phyloP scores from a whole-genome alignment of 805 yeast genomes.

The Spencermartinsiella europaea region DNA sequence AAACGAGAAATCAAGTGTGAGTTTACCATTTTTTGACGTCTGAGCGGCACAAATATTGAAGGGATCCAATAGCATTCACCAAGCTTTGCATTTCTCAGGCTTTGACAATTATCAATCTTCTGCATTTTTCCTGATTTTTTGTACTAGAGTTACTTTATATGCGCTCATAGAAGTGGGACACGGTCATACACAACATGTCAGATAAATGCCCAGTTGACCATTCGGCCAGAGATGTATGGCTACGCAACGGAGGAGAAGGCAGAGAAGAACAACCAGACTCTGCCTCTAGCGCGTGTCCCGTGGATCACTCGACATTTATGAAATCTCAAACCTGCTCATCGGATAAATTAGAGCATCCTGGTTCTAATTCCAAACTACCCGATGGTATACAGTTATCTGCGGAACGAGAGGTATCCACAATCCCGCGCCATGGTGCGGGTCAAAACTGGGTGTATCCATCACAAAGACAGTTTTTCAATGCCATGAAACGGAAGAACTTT shows the following conservation, averaged over 20 bases:
- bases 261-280: too few relatives aligned
- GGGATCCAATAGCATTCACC: too few relatives aligned
- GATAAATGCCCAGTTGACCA: slow-evolving; percentile 51
- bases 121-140: too few relatives aligned
- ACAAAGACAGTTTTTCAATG: slow-evolving; percentile 88
- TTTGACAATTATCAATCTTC: too few relatives aligned
- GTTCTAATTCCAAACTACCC: background rate
- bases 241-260: slow-evolving; percentile 15
- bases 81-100: too few relatives aligned
- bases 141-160: too few relatives aligned
- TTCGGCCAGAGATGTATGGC: slow-evolving; percentile 28
- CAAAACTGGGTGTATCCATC: slow-evolving; percentile 93
- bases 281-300: slow-evolving; percentile 54
- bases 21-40: too few relatives aligned
- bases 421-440: slow-evolving; percentile 66
- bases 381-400: slow-evolving; percentile 49
- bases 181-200: too few relatives aligned
- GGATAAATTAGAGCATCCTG: slow-evolving; percentile 14
- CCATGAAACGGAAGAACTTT: slow-evolving; percentile 90
- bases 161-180: too few relatives aligned
- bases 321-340: slow-evolving; percentile 30
- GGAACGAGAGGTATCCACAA: slow-evolving; percentile 74
- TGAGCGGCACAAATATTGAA: too few relatives aligned
- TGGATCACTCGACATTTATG: slow-evolving; percentile 63
- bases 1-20: too few relatives aligned